A percentile compares a stretch with the other conserved stretches of the same genome.
These are phyloP conservation scores for Aspergillus thermomutatus DNA, from an alignment of 2,329 filamentous ascomycete genomes.

Conservation along the genomic window DNA sequence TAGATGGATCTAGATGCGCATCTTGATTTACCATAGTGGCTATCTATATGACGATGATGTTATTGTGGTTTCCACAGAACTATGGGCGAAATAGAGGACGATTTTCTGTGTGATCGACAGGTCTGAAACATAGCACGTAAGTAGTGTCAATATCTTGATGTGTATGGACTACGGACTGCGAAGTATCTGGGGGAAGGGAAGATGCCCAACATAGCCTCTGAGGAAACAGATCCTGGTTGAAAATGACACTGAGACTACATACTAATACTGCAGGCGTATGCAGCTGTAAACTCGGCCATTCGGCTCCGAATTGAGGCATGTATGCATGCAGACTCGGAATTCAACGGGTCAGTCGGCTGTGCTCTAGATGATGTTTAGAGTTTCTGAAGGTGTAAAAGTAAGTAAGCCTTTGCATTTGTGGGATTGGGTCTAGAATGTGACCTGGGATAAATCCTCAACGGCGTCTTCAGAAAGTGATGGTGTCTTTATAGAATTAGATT, in stretches of 20 bases:
- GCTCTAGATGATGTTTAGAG: background rate
- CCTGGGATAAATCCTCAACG: too few species aligned
- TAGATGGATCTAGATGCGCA: too few species aligned
- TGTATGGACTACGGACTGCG: too few species aligned
- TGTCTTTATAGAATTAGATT: background rate
- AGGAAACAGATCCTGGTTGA: too few species aligned
- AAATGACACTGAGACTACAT: background rate
- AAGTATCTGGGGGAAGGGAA: background rate
- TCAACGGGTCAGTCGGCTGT: background rate
- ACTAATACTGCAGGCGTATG: background rate
- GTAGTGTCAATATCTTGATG: too few species aligned
- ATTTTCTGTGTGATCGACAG: too few species aligned
- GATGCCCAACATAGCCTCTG: background rate
- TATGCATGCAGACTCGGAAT: background rate
- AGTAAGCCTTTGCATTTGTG: background rate
- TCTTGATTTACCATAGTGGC: too few species aligned
- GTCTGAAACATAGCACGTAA: too few species aligned
- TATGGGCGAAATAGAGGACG: too few species aligned
- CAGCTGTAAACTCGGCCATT: background rate
- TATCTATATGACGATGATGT: too few species aligned
- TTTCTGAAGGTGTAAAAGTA: background rate
- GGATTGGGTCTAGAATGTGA: background rate
- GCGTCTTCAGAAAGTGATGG: too few species aligned
- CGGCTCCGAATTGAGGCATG: background rate
- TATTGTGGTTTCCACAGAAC: too few species aligned